Percentiles rank a stretch among this genome's conserved stretches.
phyloP scores from a whole-genome alignment of 2,329 filamentous ascomycete genomes.

The Fusarium redolens region DNA sequence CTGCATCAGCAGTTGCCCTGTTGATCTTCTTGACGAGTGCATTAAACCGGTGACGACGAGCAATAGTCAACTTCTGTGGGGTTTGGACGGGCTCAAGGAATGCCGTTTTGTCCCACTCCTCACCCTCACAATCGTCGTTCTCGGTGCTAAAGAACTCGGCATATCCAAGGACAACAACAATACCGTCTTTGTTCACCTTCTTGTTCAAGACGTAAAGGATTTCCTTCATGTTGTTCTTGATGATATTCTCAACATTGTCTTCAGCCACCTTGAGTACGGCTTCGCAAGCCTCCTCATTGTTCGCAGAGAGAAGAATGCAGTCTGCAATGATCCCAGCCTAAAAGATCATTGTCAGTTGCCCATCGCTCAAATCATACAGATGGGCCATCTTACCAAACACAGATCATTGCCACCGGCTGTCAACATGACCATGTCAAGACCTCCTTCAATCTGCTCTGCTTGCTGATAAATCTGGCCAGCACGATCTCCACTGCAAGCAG shows the following conservation, averaged over 20 bases:
- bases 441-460: neutral
- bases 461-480: neutral
- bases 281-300: neutral
- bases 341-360: neutral
- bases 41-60: neutral
- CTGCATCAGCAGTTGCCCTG: neutral
- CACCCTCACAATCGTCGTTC: neutral
- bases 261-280: neutral
- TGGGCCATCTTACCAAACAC: neutral
- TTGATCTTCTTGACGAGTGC: constrained; percentile 1
- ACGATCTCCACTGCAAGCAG: constrained; percentile 9
- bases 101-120: neutral
- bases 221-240: constrained; percentile 4
- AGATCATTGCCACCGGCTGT: constrained; percentile 2
- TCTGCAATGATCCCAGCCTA: neutral
- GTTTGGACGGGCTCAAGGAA: neutral
- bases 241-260: neutral
- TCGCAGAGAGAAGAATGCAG: neutral
- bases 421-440: constrained; percentile 7
- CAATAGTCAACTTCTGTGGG: neutral
- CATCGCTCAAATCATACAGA: rapidly evolving
- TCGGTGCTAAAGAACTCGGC: neutral
- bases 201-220: neutral
- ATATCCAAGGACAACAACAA: neutral
- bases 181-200: neutral